Conservation (phyloP, 768 basidiomycete genomes). For the Lactarius psammicola region DNA sequence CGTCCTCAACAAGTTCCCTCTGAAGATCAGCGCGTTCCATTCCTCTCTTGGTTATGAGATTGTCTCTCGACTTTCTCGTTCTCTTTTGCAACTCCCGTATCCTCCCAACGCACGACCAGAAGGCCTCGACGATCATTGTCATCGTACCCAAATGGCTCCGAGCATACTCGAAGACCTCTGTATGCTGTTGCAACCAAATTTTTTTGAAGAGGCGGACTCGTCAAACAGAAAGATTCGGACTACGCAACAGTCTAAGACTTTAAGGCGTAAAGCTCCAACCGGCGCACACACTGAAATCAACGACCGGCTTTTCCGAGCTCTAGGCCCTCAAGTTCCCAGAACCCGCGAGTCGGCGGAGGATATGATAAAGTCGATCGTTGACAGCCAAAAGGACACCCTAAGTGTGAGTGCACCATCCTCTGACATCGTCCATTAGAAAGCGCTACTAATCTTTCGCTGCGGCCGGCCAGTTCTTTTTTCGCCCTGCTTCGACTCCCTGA, state of each 20-base stretch:
- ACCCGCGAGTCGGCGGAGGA: too few species aligned
- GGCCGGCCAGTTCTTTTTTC: not conserved
- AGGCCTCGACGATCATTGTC: too few species aligned
- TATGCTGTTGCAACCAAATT: too few species aligned
- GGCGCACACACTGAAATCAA: not conserved
- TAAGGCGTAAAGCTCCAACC: not conserved
- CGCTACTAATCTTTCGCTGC: not conserved
- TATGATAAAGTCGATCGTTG: not conserved
- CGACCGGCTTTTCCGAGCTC: constrained; percentile 3
- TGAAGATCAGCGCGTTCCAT: not conserved
- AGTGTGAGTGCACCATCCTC: not conserved
- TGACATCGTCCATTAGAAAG: not conserved
- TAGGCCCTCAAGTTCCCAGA: constrained; percentile 7
- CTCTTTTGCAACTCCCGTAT: too few species aligned
- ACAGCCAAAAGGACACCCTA: constrained; percentile 2
- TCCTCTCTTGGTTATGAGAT: constrained; percentile 3
- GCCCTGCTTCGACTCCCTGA: not conserved
- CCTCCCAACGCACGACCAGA: too few species aligned
- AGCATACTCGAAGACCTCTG: too few species aligned
- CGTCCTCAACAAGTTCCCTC: constrained; percentile 2
- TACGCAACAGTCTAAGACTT: not conserved
- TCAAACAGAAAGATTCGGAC: not conserved
- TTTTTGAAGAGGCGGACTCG: constrained; percentile 4
- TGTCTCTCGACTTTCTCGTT: too few species aligned
- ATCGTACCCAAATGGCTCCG: too few species aligned